Evolutionary conservation across 2,329 filamentous ascomycete species (phyloP).

Genomic region (Laburnicola sp.): DNA sequence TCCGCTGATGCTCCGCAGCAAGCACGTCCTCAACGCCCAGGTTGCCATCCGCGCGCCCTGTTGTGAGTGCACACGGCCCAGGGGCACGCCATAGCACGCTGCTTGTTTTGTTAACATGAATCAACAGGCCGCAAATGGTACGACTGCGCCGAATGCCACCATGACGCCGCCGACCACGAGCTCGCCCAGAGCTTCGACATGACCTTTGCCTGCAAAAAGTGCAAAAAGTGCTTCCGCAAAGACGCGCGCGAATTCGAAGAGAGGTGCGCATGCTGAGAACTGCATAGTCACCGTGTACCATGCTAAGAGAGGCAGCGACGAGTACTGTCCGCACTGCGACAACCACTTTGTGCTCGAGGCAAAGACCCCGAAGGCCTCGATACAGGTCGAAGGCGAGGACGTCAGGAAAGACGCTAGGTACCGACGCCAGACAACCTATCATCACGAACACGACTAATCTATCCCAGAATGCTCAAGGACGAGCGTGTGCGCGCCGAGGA

Average conservation of each 20-base stretch:
- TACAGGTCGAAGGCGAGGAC: conserved; percentile 91
- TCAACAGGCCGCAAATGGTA: conserved; percentile 88
- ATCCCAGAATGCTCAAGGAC: conserved; percentile 79
- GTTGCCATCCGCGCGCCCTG: conserved; percentile 94
- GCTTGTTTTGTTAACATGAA: neutral
- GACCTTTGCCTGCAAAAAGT: conserved; percentile 97
- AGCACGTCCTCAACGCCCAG: conserved; percentile 97
- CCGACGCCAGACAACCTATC: conserved; percentile 2
- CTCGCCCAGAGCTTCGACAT: conserved; percentile 82
- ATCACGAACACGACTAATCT: conserved; percentile 8
- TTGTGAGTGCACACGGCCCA: conserved; percentile 62
- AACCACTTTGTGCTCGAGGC: conserved; percentile 98
- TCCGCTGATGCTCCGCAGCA: conserved; percentile 60
- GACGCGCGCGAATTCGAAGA: conserved; percentile 92
- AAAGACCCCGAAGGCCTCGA: conserved; percentile 74
- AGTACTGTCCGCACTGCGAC: conserved; percentile 98
- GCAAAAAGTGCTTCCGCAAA: conserved; percentile 97
- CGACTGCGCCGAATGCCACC: conserved; percentile 94
- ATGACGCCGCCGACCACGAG: conserved; percentile 74
- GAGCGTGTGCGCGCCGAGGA: conserved; percentile 69
- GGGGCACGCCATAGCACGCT: neutral
- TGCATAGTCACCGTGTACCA: neutral
- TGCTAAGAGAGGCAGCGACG: conserved; percentile 63
- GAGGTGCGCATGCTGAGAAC: conserved; percentile 47
- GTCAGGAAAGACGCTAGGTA: conserved; percentile 75